A percentile compares a stretch with the other conserved stretches of the same genome.
Evolutionary conservation across 1,139 yeast genomes (phyloP).

Genomic region (Kodamaea ohmeri): DNA sequence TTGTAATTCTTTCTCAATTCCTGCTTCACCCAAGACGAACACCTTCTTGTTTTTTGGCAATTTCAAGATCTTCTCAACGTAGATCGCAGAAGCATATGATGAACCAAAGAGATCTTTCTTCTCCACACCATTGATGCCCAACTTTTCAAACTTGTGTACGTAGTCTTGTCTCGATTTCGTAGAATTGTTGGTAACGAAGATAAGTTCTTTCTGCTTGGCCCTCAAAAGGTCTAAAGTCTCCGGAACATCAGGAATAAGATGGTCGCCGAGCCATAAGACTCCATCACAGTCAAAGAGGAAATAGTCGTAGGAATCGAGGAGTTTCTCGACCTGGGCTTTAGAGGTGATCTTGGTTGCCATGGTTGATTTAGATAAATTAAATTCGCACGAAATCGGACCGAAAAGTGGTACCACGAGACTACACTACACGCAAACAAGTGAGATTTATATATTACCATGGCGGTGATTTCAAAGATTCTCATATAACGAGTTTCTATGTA

Average conservation of each 20-base stretch:
- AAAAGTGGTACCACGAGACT: neutral
- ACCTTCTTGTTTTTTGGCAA: conserved; percentile 61
- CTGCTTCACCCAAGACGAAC: conserved; percentile 48
- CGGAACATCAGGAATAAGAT: conserved; percentile 38
- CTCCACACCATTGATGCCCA: conserved; percentile 63
- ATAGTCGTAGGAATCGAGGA: conserved; percentile 37
- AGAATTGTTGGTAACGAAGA: conserved; percentile 93
- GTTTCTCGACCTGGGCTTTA: conserved; percentile 20
- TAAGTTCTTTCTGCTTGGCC: conserved; percentile 51
- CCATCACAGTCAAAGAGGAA: conserved; percentile 50
- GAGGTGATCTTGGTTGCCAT: conserved; percentile 24
- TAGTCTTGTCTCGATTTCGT: conserved; percentile 83
- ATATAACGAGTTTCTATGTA: too few species aligned
- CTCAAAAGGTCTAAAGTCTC: conserved; percentile 41
- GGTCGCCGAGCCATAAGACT: conserved; percentile 50
- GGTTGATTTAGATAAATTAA: neutral
- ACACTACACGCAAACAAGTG: neutral
- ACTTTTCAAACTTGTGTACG: conserved; percentile 66
- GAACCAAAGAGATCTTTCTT: conserved; percentile 86
- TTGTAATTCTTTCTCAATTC: conserved; percentile 42
- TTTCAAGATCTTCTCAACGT: conserved; percentile 71
- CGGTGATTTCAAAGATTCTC: too few species aligned
- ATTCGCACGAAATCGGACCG: conserved; percentile 7
- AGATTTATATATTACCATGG: neutral
- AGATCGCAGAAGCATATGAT: conserved; percentile 87